Conservation (phyloP, 192 early-diverging fungal species). For the Backusella macrospora region DNA sequence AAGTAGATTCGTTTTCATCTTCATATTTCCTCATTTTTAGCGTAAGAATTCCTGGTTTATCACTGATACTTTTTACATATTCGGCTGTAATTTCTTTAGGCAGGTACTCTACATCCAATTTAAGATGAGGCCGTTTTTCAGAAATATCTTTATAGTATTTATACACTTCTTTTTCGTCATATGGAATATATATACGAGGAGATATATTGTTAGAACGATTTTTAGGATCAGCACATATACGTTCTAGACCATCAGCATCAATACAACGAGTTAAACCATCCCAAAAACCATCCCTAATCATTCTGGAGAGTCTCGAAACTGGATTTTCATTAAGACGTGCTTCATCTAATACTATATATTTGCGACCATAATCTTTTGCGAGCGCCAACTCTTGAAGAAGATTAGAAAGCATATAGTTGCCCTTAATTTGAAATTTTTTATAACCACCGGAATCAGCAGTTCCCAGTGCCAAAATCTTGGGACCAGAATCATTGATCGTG, state of each 20-base stretch:
- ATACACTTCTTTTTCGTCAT: conserved; percentile 70
- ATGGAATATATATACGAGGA: conserved; percentile 94
- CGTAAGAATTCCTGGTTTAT: conserved; percentile 87
- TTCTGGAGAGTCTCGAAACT: conserved; percentile 82
- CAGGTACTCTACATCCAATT: conserved; percentile 78
- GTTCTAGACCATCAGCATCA: conserved; percentile 83
- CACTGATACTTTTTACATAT: conserved; percentile 92
- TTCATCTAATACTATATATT: conserved; percentile 88
- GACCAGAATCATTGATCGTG: conserved; percentile 89
- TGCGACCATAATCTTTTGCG: conserved; percentile 85
- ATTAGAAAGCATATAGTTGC: conserved; percentile 94
- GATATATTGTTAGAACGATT: conserved; percentile 73
- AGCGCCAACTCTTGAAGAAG: conserved; percentile 94
- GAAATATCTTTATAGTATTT: conserved; percentile 82
- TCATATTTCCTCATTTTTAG: conserved; percentile 66
- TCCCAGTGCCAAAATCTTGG: conserved; percentile 88
- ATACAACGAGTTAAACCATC: conserved; percentile 91
- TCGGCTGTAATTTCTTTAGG: conserved; percentile 85
- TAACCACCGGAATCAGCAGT: conserved; percentile 88
- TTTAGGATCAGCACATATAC: conserved; percentile 92
- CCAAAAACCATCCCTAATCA: conserved; percentile 96
- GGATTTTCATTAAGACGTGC: conserved; percentile 93
- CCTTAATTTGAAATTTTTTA: conserved; percentile 85
- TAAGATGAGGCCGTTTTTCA: conserved; percentile 63
- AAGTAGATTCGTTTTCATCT: conserved; percentile 48